A percentile compares a stretch with the other conserved stretches of the same genome.
These are phyloP conservation scores for Solanum hybrid DNA, from an alignment of 305 asterid genomes.

Conservation along the genomic window DNA sequence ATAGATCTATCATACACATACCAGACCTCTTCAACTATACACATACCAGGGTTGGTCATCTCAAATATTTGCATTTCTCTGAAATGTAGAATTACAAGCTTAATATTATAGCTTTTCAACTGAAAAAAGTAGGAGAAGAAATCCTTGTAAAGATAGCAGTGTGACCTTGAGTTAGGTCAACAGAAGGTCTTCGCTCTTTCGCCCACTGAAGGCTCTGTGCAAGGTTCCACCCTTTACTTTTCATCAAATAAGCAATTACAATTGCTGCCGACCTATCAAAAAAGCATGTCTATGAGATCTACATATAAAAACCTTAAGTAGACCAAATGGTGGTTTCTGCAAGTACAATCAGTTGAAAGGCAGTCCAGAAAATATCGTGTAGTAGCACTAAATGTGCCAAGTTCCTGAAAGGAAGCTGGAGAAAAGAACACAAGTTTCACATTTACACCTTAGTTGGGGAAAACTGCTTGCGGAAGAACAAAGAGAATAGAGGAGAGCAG, in stretches of 20 bases:
- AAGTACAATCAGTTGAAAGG: neutral
- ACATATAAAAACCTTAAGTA: neutral
- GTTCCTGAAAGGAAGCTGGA: neutral
- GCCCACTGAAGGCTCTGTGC: conserved; percentile 84
- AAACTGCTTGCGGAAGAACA: neutral
- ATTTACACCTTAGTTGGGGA: neutral
- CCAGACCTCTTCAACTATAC: neutral
- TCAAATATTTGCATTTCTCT: neutral
- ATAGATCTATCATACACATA: too few species aligned
- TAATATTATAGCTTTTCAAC: neutral
- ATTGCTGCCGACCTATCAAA: conserved; percentile 79
- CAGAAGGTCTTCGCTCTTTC: conserved; percentile 72
- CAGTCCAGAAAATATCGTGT: neutral
- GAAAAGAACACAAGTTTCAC: neutral
- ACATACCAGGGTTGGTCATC: neutral
- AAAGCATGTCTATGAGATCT: neutral
- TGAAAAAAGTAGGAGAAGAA: neutral
- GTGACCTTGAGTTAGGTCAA: conserved; percentile 66
- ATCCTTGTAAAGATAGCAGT: neutral
- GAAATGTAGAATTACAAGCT: neutral
- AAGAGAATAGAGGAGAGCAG: neutral
- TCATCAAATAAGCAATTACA: conserved; percentile 87
- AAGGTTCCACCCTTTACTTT: conserved; percentile 79
- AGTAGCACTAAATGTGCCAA: neutral
- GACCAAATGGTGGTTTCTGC: neutral